phyloP scores from a whole-genome alignment of 441 rosid species.

The Metrosideros polymorpha region DNA sequence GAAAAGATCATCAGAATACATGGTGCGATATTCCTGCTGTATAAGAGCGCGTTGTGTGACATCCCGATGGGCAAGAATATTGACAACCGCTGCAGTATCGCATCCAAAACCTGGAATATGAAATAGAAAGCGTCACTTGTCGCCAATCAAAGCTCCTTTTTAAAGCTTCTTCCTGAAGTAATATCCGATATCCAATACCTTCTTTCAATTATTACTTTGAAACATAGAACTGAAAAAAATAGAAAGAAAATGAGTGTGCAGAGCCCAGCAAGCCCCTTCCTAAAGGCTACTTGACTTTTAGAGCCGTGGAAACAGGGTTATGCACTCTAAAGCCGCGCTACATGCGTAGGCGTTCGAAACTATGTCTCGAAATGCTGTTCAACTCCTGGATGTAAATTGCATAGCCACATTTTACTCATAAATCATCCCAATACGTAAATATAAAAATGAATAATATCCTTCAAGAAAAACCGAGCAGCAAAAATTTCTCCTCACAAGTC shows the following conservation, averaged over 20 bases:
- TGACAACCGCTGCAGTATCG: constrained; percentile 40
- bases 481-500: not conserved
- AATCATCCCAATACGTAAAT: not conserved
- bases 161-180: not conserved
- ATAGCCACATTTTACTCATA: not conserved
- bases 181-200: not conserved
- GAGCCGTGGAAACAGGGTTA: not conserved
- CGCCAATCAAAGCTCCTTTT: not conserved
- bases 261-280: not conserved
- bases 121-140: not conserved
- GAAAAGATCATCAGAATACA: constrained; percentile 34
- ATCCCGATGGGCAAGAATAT: constrained; percentile 60
- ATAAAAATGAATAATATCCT: not conserved
- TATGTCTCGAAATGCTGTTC: not conserved
- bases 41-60: constrained; percentile 53
- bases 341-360: not conserved
- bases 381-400: not conserved
- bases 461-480: not conserved
- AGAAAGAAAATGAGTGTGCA: not conserved
- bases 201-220: not conserved
- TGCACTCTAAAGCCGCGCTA: not conserved
- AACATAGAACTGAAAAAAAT: not conserved
- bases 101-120: constrained; percentile 53
- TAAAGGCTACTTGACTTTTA: not conserved
- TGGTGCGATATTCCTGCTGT: constrained; percentile 55